A percentile compares a stretch with the other conserved stretches of the same genome.
phyloP scores from a whole-genome alignment of 345 rosid genomes.

The Brassica cretica region DNA sequence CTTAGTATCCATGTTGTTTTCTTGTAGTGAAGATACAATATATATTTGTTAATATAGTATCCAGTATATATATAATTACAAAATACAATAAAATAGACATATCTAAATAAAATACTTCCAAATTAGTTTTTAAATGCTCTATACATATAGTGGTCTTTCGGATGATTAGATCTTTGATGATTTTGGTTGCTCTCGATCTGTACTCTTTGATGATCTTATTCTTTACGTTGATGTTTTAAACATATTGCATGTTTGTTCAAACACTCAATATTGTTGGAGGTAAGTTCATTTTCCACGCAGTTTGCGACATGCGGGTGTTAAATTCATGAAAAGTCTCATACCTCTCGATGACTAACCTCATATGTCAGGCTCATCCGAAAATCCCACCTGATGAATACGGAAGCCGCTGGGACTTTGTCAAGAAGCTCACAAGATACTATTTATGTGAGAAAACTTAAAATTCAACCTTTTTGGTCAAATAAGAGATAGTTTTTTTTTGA shows the following conservation, averaged over 20 bases:
- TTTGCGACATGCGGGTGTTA: background rate
- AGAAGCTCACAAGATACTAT: background rate
- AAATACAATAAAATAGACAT: background rate
- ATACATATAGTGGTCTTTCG: background rate
- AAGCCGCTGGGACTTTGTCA: background rate
- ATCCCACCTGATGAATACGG: background rate
- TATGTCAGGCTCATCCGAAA: background rate
- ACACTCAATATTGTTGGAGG: background rate
- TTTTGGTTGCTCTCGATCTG: background rate
- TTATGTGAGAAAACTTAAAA: background rate
- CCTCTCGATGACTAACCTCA: background rate
- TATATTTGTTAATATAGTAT: background rate
- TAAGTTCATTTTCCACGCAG: background rate
- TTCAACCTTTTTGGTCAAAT: too few species aligned
- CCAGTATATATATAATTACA: background rate
- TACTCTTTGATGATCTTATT: background rate
- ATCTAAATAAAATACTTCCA: background rate
- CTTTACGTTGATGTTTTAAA: background rate
- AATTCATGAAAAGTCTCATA: background rate
- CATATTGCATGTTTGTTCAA: background rate
- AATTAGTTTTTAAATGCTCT: background rate
- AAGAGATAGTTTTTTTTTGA: too few species aligned
- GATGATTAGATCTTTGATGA: background rate
- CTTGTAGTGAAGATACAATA: too few species aligned
- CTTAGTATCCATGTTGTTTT: too few species aligned